Base-by-base conservation (phyloP, 1,284 basidiomycete species). In the Cutaneotrichosporon curvatum region DNA sequence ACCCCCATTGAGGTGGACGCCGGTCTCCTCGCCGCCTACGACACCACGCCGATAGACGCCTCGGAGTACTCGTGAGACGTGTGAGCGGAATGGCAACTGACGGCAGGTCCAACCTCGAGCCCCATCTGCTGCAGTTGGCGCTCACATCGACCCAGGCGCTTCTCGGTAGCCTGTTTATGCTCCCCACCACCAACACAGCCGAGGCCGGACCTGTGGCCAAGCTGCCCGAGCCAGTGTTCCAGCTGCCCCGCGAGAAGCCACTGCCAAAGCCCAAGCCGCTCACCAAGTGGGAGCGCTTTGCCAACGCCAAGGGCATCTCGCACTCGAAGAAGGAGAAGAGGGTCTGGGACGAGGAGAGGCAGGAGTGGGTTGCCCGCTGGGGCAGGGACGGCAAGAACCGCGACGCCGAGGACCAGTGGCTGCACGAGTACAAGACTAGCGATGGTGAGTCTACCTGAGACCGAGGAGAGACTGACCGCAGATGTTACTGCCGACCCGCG, bases 211-310 rank as follows among this genome's bases (percentile, higher is more conserved):
- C 88, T 0, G 77, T 94, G 43, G 88, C 86, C 2, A 76, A 81
- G 49, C 81, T 96, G 4, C 91, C 94, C 0, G 68, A 81, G 2
- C 82, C 88, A 5, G 80, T 76, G 5, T 87, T 83, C 30, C 74
- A 76, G 38, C 78, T 97, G 2, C 94, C 94, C 0, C 81, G 94
- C 28, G 80, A 91, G 37, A 98, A 99, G 71, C 86, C 86, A 2
- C 75, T 97, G 20, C 94, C 94, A 0, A 92, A 91, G 65, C 84
- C 86, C 4, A 95, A 94, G 73, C 84, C 86, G 4, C 80, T 80
- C 40, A 97, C 94, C 14, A 98, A 96, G 71, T 98, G 95, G 95
- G 88, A 97, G 75, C 79, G 82, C 53, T 98, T 97, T 63, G 94
- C 94, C 14, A 82, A 83, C 47, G 83, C 86, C 36, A 97, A 96